Evolutionary conservation across 495 filamentous ascomycete genomes (phyloP).

Genomic region (Hypoxylon trugodes): DNA sequence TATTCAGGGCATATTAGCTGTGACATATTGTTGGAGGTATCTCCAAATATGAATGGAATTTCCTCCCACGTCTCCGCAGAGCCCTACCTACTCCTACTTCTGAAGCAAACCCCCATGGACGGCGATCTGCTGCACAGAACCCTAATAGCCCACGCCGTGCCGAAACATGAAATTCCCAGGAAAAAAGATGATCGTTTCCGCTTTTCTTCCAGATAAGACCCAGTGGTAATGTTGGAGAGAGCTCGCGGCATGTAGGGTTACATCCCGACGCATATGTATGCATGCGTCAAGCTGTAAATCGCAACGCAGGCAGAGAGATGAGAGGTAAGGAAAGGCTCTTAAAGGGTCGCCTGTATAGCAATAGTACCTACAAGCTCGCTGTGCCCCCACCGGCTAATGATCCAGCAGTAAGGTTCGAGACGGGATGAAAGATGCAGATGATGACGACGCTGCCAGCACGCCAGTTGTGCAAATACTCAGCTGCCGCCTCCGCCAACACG

Average conservation of each 20-base stretch:
- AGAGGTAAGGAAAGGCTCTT: conserved; percentile 21
- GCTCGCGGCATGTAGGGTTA: conserved; percentile 35
- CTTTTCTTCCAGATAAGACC: conserved; percentile 21
- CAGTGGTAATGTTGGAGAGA: conserved; percentile 26
- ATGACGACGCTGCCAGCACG: conserved; percentile 18
- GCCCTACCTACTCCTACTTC: conserved; percentile 23
- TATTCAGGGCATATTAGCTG: not conserved
- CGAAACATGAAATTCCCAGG: conserved; percentile 13
- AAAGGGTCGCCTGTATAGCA: conserved; percentile 12
- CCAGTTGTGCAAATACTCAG: not conserved
- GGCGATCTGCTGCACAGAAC: conserved; percentile 27
- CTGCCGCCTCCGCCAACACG: not conserved
- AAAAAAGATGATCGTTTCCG: conserved; percentile 35
- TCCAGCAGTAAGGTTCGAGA: conserved; percentile 22
- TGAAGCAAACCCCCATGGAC: conserved; percentile 5
- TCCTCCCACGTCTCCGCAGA: conserved; percentile 12
- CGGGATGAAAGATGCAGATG: conserved; percentile 19
- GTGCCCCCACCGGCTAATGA: conserved; percentile 36
- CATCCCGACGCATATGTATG: conserved; percentile 41
- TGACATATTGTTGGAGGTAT: conserved; percentile 4
- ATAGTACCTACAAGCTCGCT: conserved; percentile 26
- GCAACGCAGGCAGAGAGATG: conserved; percentile 9
- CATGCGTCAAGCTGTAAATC: conserved; percentile 36
- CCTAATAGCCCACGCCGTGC: conserved; percentile 15
- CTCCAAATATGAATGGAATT: conserved; percentile 2